Evolutionary conservation across 495 filamentous ascomycete genomes (phyloP), one percentile per base, ranked within the genome.

Genomic region (Talaromyces trachyspermus): DNA sequence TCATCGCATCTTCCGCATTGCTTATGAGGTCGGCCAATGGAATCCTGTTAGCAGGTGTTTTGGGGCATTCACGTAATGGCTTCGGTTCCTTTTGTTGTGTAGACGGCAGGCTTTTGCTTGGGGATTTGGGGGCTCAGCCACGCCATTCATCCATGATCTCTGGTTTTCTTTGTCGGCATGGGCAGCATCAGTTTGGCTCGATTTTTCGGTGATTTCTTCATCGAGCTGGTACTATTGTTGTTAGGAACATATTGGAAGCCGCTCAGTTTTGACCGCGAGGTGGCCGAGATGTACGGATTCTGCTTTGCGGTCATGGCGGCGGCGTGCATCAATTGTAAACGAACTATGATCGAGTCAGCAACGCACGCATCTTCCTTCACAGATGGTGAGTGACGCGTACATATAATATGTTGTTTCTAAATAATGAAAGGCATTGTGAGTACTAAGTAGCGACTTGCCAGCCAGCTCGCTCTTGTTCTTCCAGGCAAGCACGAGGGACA

Each of bases 1-100:
- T 65, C 42, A 70, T 59, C 3, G 75, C 75, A 47, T 76, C 70
- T 49, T 89, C 86, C 29, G 76, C 70, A 56, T 83, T 81, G 33
- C 83, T 81, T 49, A 96, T 84, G 17, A 97, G 69, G 50, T 95
- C 88, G 24, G 83, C 80, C 52, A 95, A 77, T 36, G 86, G 78
- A 26, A 94, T 69, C 35, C 84, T 76, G 23, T 80, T 78, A 14
- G 80, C 78, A 0, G 91, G 91, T 2, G 91, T 95, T 33, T 79
- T 80, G 3, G 85, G 76, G 49, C 75, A 71, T 61, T 81, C 64
- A 43, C 69, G 72, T 30, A 52, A 44, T 2, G 59, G 54, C 32
- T 72, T 71, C 5, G 50, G 24, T 9, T 66, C 64, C 37, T 62
- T 57, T 14, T 36, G 51, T 37, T 64, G 56, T 30, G 50, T 55